phyloP scores from a whole-genome alignment of 2,329 filamentous ascomycete genomes.

The Akanthomyces uredinophilus region DNA sequence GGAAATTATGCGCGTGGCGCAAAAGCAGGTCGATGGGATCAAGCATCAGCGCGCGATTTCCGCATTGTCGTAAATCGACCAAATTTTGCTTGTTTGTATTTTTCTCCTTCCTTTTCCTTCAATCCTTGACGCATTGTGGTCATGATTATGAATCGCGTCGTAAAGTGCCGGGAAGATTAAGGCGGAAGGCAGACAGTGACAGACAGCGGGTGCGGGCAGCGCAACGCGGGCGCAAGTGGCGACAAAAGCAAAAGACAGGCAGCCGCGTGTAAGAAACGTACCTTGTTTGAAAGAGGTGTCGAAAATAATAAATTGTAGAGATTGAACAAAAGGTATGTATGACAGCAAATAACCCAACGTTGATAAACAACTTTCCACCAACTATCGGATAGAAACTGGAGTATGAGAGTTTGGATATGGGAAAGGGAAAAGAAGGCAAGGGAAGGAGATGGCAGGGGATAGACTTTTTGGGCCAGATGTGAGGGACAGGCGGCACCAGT shows the following conservation, averaged over 20 bases:
- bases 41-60: neutral
- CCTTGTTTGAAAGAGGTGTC: neutral
- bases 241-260: neutral
- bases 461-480: neutral
- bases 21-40: neutral
- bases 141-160: neutral
- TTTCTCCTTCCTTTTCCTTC: neutral
- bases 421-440: conserved; percentile 6
- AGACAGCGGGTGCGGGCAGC: conserved; percentile 4
- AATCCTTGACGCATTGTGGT: too few species aligned
- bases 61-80: neutral
- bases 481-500: neutral
- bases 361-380: conserved; percentile 12
- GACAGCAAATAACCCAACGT: conserved; percentile 4
- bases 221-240: conserved; percentile 9
- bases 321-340: neutral
- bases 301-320: neutral
- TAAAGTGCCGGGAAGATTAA: neutral
- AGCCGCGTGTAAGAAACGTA: conserved; percentile 5
- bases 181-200: neutral
- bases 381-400: conserved; percentile 10
- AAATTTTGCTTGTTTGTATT: neutral
- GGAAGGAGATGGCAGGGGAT: conserved; percentile 5
- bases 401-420: neutral
- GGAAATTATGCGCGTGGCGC: conserved; percentile 1